Percentiles rank a stretch among this genome's conserved stretches.
phyloP scores from a whole-genome alignment of 2,329 filamentous ascomycete species.

The Fusarium subglutinans region DNA sequence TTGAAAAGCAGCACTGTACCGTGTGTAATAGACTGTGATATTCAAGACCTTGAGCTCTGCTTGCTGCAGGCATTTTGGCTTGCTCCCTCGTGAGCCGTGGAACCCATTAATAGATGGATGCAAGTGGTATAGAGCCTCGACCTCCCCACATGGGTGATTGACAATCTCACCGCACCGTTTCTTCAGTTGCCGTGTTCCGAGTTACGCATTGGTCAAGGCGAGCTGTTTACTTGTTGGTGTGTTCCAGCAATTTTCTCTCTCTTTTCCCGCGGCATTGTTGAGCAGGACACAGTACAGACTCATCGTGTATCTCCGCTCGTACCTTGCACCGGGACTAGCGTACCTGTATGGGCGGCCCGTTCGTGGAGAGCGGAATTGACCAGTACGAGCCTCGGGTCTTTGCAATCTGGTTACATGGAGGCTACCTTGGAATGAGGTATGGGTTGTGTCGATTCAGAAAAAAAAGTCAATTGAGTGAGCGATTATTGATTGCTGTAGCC shows the following conservation, averaged over 20 bases:
- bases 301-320: slow-evolving; percentile 25
- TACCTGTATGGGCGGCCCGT: slow-evolving; percentile 33
- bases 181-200: slow-evolving; percentile 44
- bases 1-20: slow-evolving; percentile 2
- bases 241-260: background rate
- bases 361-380: slow-evolving; percentile 26
- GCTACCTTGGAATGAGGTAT: slow-evolving; percentile 23
- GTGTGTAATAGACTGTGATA: slow-evolving; percentile 19
- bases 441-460: background rate
- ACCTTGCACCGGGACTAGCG: slow-evolving; percentile 21
- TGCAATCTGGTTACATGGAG: slow-evolving; percentile 29
- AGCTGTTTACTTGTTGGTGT: slow-evolving; percentile 1
- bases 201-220: slow-evolving; percentile 21
- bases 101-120: slow-evolving; percentile 13
- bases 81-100: slow-evolving; percentile 15
- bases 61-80: slow-evolving; percentile 13
- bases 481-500: slow-evolving; percentile 26
- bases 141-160: slow-evolving; percentile 38
- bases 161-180: slow-evolving; percentile 41
- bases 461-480: slow-evolving; percentile 22
- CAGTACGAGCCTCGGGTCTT: slow-evolving; percentile 9
- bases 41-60: slow-evolving; percentile 8
- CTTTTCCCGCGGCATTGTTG: background rate
- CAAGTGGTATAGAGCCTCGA: slow-evolving; percentile 27
- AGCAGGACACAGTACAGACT: slow-evolving; percentile 17